Evolutionary conservation across 2,329 filamentous ascomycete genomes (phyloP).

Genomic region (Ophiostoma pallidulum): DNA sequence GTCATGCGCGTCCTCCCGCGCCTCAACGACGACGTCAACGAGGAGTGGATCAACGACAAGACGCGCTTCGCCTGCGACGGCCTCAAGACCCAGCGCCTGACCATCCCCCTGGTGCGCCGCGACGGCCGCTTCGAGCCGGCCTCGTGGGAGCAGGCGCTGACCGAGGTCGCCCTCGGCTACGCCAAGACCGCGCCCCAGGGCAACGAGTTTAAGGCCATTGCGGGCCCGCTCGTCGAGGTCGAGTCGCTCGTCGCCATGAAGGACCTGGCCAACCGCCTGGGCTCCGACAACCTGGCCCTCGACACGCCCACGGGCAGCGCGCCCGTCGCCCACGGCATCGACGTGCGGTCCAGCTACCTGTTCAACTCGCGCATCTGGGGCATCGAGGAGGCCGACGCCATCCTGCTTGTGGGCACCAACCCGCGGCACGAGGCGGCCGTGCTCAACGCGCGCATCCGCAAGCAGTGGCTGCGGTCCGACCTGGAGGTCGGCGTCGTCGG

Average conservation of each 20-base stretch:
- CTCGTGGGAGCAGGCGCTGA: slow-evolving; percentile 90
- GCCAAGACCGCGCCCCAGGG: slow-evolving; percentile 70
- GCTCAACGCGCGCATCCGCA: slow-evolving; percentile 91
- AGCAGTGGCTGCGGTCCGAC: slow-evolving; percentile 94
- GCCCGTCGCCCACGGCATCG: slow-evolving; percentile 84
- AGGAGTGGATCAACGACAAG: slow-evolving; percentile 99
- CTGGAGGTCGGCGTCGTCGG: slow-evolving; percentile 88
- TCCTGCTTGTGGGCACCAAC: slow-evolving; percentile 91
- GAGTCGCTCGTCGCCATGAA: slow-evolving; percentile 95
- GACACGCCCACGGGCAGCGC: slow-evolving; percentile 78
- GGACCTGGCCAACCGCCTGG: slow-evolving; percentile 91
- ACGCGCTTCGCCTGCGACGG: slow-evolving; percentile 93
- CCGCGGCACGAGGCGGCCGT: slow-evolving; percentile 90
- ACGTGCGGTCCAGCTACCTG: slow-evolving; percentile 86
- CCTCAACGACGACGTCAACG: slow-evolving; percentile 95
- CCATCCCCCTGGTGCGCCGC: slow-evolving; percentile 79
- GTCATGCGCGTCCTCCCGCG: slow-evolving; percentile 91
- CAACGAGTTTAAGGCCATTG: slow-evolving; percentile 93
- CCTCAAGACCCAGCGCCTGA: slow-evolving; percentile 89
- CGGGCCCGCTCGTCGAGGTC: slow-evolving; percentile 82
- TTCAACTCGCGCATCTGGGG: slow-evolving; percentile 95
- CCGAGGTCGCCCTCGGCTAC: slow-evolving; percentile 75
- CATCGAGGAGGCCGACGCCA: slow-evolving; percentile 85
- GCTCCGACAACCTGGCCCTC: slow-evolving; percentile 88
- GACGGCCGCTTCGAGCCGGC: slow-evolving; percentile 87